A percentile compares a stretch with the other conserved stretches of the same genome.
phyloP scores from a whole-genome alignment of 2,329 filamentous ascomycete species.

The Akanthomyces lecanii region DNA sequence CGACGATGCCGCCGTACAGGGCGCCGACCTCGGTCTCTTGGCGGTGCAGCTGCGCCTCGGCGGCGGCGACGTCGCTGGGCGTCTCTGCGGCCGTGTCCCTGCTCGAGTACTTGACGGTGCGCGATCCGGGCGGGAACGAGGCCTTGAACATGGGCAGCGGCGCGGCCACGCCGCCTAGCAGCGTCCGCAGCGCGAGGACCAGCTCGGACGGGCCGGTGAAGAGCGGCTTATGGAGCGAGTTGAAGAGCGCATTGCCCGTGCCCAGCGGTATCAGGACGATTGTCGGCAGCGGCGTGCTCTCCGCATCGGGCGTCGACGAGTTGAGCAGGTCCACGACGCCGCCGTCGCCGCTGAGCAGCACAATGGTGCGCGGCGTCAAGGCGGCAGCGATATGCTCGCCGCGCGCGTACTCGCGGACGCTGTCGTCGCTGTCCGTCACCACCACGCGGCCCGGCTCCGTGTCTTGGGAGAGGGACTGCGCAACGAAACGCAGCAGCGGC shows the following conservation, averaged over 20 bases:
- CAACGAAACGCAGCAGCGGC: conserved; percentile 49
- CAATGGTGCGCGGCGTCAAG: conserved; percentile 48
- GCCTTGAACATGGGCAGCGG: conserved; percentile 61
- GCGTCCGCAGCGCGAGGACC: conserved; percentile 49
- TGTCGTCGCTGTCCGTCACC: conserved; percentile 59
- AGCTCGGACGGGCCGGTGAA: conserved; percentile 43
- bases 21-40: conserved; percentile 32
- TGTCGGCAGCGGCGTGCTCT: conserved; percentile 32
- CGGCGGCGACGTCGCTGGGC: conserved; percentile 5
- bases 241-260: conserved; percentile 62
- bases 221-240: conserved; percentile 57
- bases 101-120: conserved; percentile 37
- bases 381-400: conserved; percentile 24
- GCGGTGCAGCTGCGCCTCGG: conserved; percentile 22
- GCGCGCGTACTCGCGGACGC: conserved; percentile 59
- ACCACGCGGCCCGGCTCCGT: conserved; percentile 28
- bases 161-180: conserved; percentile 53
- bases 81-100: conserved; percentile 17
- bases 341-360: conserved; percentile 85
- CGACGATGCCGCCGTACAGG: conserved; percentile 75
- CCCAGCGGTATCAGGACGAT: conserved; percentile 57
- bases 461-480: conserved; percentile 19
- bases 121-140: conserved; percentile 55
- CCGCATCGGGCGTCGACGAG: conserved; percentile 31
- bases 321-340: conserved; percentile 82